Evolutionary conservation across 352 stramenopile species (phyloP).

Genomic region (Thalassiosira hispida): DNA sequence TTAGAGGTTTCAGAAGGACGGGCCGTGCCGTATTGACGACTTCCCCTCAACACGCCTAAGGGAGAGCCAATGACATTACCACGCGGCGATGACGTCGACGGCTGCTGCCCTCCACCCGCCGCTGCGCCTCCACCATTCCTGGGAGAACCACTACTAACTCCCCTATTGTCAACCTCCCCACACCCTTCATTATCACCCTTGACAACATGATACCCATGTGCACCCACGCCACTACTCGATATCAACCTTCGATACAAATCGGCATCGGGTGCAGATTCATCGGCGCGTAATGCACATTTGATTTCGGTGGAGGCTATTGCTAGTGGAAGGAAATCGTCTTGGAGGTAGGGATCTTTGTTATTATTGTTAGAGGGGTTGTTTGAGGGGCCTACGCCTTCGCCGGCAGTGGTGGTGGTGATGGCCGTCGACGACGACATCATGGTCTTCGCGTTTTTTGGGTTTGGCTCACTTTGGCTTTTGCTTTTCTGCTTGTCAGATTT

Average conservation of each 20-base stretch:
- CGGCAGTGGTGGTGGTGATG: background rate
- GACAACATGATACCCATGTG: slow-evolving; percentile 22
- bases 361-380: background rate
- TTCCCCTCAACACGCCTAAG: slow-evolving; percentile 7
- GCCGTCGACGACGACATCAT: background rate
- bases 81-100: background rate
- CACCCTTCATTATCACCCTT: slow-evolving; percentile 13
- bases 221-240: background rate
- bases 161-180: background rate
- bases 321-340: slow-evolving; percentile 78
- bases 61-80: slow-evolving; percentile 29
- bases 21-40: background rate
- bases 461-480: no score
- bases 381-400: background rate
- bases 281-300: slow-evolving; percentile 64
- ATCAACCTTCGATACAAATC: slow-evolving; percentile 77
- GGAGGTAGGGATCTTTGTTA: slow-evolving; percentile 63
- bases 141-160: background rate
- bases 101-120: background rate
- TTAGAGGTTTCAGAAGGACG: background rate
- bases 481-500: no score
- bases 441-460: no score
- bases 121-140: background rate
- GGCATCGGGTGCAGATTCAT: slow-evolving; percentile 71
- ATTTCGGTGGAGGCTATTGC: slow-evolving; percentile 63